Evolutionary conservation across 306 rosid genomes (phyloP).

Genomic region (Citrullus amarus): DNA sequence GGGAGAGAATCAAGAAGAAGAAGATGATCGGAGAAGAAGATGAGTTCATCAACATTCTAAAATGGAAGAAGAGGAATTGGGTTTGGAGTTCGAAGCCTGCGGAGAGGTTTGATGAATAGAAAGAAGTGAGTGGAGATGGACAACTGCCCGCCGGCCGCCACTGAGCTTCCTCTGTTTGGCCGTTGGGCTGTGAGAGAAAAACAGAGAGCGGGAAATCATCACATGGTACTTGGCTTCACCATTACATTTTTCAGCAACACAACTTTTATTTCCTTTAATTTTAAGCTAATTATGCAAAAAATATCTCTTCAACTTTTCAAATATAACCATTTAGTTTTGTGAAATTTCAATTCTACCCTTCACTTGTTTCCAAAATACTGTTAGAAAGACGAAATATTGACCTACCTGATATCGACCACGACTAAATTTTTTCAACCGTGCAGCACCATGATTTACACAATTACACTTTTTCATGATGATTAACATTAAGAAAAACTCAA

Average conservation of each 20-base stretch:
- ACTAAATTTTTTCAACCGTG: too few relatives aligned
- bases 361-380: too few relatives aligned
- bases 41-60: conserved; percentile 18
- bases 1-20: conserved; percentile 16
- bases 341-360: too few relatives aligned
- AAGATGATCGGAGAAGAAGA: conserved; percentile 6
- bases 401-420: too few relatives aligned
- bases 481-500: too few relatives aligned
- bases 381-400: too few relatives aligned
- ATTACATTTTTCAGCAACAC: background rate
- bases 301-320: too few relatives aligned
- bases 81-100: background rate
- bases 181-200: background rate
- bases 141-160: background rate
- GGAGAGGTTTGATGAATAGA: background rate
- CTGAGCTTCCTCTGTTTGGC: background rate
- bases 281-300: too few relatives aligned
- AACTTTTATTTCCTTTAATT: too few relatives aligned
- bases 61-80: background rate
- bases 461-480: too few relatives aligned
- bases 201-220: background rate
- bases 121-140: background rate
- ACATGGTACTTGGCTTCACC: background rate
- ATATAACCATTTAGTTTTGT: too few relatives aligned
- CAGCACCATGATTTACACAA: too few relatives aligned